Conservation (phyloP, 192 early-diverging fungal genomes). For the Coemansia sp. region DNA sequence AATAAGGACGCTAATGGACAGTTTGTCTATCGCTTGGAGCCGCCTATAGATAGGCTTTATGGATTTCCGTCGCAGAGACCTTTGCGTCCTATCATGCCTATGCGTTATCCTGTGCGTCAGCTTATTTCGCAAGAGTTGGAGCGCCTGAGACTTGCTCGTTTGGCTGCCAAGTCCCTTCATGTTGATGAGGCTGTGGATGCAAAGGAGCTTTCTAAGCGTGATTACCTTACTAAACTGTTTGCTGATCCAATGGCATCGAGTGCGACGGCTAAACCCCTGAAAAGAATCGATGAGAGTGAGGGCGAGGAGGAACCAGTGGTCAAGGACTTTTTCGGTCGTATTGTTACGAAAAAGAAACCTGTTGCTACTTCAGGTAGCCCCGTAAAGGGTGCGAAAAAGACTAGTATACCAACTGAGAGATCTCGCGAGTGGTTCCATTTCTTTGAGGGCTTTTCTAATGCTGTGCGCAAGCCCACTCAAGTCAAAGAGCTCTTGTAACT, state of each 20-base stretch:
- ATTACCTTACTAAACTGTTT: constrained; percentile 33
- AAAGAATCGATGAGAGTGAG: constrained; percentile 4
- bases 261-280: background rate
- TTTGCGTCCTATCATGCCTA: constrained; percentile 48
- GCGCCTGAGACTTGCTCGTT: constrained; percentile 11
- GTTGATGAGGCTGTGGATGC: constrained; percentile 15
- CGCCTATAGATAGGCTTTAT: constrained; percentile 63
- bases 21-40: constrained; percentile 66
- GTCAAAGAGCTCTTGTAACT: constrained; percentile 65
- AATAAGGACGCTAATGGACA: constrained; percentile 28
- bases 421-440: constrained; percentile 69
- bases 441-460: constrained; percentile 92
- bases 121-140: constrained; percentile 78
- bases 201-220: constrained; percentile 29
- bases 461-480: constrained; percentile 76
- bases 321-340: constrained; percentile 83
- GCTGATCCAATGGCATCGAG: constrained; percentile 25
- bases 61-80: constrained; percentile 22
- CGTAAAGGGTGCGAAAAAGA: constrained; percentile 10
- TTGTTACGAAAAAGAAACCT: constrained; percentile 42
- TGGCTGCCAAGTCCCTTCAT: constrained; percentile 7
- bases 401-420: constrained; percentile 12
- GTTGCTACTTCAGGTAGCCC: constrained; percentile 4
- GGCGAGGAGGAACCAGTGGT: constrained; percentile 4
- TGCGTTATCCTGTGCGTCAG: constrained; percentile 78